Base-by-base conservation (phyloP, 2,329 filamentous ascomycete species). In the Diaporthe nobilis region DNA sequence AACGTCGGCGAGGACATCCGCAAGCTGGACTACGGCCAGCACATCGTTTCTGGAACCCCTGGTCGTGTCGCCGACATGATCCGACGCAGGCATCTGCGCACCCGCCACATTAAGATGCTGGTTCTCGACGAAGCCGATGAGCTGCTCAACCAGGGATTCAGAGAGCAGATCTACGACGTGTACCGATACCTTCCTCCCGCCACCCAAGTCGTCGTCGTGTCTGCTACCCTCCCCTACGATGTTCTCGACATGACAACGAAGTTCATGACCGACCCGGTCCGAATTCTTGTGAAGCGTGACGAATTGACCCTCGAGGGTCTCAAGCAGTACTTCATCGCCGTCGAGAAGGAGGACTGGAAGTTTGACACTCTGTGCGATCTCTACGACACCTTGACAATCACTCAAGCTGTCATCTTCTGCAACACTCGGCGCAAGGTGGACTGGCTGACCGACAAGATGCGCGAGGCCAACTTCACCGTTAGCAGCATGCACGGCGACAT, bases 311-410 rank as follows among this genome's bases (percentile, higher is more conserved):
- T 99, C 77, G 97, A 99, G 90, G 97, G 97, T 95, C 98, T 99
- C 85, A 99, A 99, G 92, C 97, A 99, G 87, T 99, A 98, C 90
- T 99, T 98, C 90, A 98, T 99, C 88, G 97, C 97, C 77, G 97
- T 99, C 77, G 97, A 99, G 91, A 98, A 99, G 92, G 97, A 99
- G 87, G 97, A 99, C 85, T 99, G 97, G 97, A 99, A 99, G 90
- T 93, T 99, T 80, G 97, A 99, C 87, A 99, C 97, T 77, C 95
- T 99, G 78, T 98, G 95, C 83, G 97, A 99, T 88, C 89, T 99
- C 81, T 99, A 99, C 91, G 97, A 99, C 90, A 99, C 97, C 74
- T 94, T 99, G 85, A 99, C 97, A 85, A 99, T 98, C 84, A 99
- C 97, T 82, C 97, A 99, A 88, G 97, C 97, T 77, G 97, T 99